Evolutionary conservation across 2,329 filamentous ascomycete genomes (phyloP).

Genomic region (Colletotrichum aenigma): DNA sequence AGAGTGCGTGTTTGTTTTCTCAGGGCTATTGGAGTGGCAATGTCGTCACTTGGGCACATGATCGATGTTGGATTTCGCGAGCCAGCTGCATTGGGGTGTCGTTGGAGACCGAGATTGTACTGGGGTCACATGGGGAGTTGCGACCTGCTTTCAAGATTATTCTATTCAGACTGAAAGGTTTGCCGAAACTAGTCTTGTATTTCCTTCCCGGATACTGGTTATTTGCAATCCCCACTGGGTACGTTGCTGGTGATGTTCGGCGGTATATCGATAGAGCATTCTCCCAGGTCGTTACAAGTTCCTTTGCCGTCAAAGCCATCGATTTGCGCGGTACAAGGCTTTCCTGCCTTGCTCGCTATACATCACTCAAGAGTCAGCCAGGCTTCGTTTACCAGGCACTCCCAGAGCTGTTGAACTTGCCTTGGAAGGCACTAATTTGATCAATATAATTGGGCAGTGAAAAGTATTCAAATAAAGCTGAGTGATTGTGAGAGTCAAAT

Average conservation of each 20-base stretch:
- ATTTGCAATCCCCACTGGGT: neutral
- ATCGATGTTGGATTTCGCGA: neutral
- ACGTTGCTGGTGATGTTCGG: neutral
- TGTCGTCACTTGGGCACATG: no score
- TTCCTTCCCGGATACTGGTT: accelerated
- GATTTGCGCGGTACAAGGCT: neutral
- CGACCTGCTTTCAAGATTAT: neutral
- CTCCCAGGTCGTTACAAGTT: neutral
- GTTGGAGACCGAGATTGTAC: neutral
- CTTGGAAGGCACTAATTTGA: neutral
- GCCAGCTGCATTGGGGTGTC: neutral
- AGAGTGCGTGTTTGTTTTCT: no score
- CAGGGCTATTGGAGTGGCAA: no score
- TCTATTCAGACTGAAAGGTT: neutral
- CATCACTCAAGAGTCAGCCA: neutral
- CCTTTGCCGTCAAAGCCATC: neutral
- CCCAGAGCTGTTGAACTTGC: neutral
- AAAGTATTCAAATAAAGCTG: neutral
- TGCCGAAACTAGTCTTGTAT: accelerated
- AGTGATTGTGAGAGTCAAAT: neutral
- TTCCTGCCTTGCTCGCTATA: neutral
- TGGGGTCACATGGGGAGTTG: neutral
- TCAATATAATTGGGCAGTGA: accelerated
- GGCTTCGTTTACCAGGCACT: accelerated
- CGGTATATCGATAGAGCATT: neutral